Conservation (phyloP, 2,329 filamentous ascomycete genomes). For the Alternaria metachromatica region DNA sequence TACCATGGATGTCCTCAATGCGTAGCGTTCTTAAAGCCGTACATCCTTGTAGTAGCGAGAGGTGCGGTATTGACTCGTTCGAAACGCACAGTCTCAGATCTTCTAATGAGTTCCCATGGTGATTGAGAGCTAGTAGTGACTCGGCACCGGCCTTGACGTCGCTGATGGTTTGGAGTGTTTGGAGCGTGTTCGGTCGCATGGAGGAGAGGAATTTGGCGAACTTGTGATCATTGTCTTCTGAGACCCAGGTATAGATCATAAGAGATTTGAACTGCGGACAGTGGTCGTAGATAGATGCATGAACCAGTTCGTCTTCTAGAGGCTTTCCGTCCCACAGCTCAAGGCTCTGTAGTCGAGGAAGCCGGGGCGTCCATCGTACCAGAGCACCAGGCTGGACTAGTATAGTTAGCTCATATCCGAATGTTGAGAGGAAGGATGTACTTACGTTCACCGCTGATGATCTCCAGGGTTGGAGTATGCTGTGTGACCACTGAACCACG, state of each 20-base stretch:
- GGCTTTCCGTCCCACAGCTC: constrained; percentile 67
- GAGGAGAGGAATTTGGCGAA: constrained; percentile 65
- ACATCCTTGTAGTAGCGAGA: constrained; percentile 58
- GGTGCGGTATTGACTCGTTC: constrained; percentile 56
- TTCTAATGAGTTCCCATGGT: constrained; percentile 62
- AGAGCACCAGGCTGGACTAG: constrained; percentile 61
- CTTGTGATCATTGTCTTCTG: constrained; percentile 61
- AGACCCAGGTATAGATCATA: constrained; percentile 62
- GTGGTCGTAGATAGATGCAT: constrained; percentile 60
- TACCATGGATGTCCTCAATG: constrained; percentile 55
- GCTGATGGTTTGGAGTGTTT: constrained; percentile 65
- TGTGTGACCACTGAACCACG: constrained; percentile 51
- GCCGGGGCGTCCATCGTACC: constrained; percentile 63
- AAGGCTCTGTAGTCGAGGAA: constrained; percentile 65
- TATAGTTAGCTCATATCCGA: constrained; percentile 10
- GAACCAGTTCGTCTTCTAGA: constrained; percentile 61
- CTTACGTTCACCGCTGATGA: constrained; percentile 62
- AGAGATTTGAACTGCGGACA: constrained; percentile 69
- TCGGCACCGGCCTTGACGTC: constrained; percentile 61
- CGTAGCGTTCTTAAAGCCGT: constrained; percentile 57
- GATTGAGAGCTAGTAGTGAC: constrained; percentile 61
- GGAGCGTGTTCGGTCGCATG: constrained; percentile 64
- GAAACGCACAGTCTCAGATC: constrained; percentile 60
- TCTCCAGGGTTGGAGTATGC: constrained; percentile 63
- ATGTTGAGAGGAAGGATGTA: background rate